Evolutionary conservation across 2,329 filamentous ascomycete genomes (phyloP).

Genomic region (Arthrinium puccinioides): DNA sequence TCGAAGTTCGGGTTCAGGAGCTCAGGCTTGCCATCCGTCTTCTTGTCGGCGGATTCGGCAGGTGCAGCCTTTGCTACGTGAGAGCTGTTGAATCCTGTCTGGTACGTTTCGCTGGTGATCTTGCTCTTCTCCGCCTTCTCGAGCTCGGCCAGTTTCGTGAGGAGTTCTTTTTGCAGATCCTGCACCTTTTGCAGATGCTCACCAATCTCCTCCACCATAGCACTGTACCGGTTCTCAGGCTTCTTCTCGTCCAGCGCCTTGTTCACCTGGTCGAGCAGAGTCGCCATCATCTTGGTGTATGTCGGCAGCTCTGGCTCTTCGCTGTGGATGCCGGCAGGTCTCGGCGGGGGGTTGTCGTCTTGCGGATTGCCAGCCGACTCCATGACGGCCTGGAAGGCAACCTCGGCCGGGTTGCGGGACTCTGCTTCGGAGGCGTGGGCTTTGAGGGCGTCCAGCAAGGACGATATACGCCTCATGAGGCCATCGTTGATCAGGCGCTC

Average conservation of each 20-base stretch:
- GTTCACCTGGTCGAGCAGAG: slow-evolving; percentile 90
- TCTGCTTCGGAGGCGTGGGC: slow-evolving; percentile 63
- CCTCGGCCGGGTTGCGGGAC: slow-evolving; percentile 62
- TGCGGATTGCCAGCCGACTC: slow-evolving; percentile 66
- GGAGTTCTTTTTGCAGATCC: slow-evolving; percentile 68
- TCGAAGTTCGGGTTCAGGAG: slow-evolving; percentile 64
- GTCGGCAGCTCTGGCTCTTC: slow-evolving; percentile 68
- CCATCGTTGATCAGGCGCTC: slow-evolving; percentile 91
- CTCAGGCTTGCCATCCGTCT: slow-evolving; percentile 52
- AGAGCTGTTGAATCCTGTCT: slow-evolving; percentile 86
- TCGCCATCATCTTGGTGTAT: slow-evolving; percentile 98
- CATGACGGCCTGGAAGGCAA: slow-evolving; percentile 85
- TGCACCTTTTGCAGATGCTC: slow-evolving; percentile 72
- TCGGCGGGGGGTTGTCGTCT: slow-evolving; percentile 66
- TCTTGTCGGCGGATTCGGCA: slow-evolving; percentile 37
- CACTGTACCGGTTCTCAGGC: slow-evolving; percentile 59
- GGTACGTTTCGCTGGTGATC: slow-evolving; percentile 87
- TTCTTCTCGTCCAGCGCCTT: slow-evolving; percentile 72
- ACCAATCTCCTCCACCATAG: slow-evolving; percentile 72
- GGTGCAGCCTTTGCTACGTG: slow-evolving; percentile 47
- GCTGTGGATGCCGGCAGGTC: slow-evolving; percentile 73
- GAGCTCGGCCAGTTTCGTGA: slow-evolving; percentile 67
- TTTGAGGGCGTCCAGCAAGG: slow-evolving; percentile 67
- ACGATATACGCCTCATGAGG: slow-evolving; percentile 75
- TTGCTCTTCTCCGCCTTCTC: slow-evolving; percentile 81